phyloP scores from a whole-genome alignment of 345 rosid species.

The Trapa incisa region DNA sequence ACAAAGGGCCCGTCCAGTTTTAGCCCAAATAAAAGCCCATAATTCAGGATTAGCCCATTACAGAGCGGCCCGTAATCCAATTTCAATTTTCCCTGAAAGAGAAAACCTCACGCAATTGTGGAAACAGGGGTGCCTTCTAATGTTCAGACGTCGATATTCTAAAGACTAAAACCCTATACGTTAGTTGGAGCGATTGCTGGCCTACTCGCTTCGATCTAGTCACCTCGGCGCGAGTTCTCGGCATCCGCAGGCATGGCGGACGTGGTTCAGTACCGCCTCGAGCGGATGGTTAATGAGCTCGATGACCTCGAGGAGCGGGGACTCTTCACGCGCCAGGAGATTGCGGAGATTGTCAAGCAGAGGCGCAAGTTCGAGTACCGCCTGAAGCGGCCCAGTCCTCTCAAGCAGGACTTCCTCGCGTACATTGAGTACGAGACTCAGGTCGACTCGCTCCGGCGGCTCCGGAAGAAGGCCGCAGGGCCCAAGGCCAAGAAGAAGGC shows the following conservation, averaged over 20 bases:
- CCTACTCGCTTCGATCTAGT: neutral
- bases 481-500: slow-evolving; percentile 22
- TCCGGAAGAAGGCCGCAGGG: slow-evolving; percentile 45
- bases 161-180: slow-evolving; percentile 12
- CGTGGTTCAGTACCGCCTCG: slow-evolving; percentile 84
- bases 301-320: slow-evolving; percentile 73
- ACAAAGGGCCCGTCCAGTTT: no score
- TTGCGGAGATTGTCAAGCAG: slow-evolving; percentile 72
- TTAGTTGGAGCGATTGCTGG: neutral
- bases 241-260: slow-evolving; percentile 49
- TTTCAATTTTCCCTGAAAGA: neutral
- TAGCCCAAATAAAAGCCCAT: neutral
- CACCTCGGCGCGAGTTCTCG: neutral
- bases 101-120: no score
- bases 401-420: slow-evolving; percentile 69
- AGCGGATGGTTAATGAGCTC: slow-evolving; percentile 92
- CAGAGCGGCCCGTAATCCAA: neutral
- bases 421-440: slow-evolving; percentile 72
- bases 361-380: slow-evolving; percentile 90
- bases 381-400: slow-evolving; percentile 76
- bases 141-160: no score
- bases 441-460: slow-evolving; percentile 60
- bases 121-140: no score
- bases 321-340: slow-evolving; percentile 58
- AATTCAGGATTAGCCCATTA: neutral